phyloP scores from a whole-genome alignment of 2,329 filamentous ascomycete genomes.

The Xylariales sp. region DNA sequence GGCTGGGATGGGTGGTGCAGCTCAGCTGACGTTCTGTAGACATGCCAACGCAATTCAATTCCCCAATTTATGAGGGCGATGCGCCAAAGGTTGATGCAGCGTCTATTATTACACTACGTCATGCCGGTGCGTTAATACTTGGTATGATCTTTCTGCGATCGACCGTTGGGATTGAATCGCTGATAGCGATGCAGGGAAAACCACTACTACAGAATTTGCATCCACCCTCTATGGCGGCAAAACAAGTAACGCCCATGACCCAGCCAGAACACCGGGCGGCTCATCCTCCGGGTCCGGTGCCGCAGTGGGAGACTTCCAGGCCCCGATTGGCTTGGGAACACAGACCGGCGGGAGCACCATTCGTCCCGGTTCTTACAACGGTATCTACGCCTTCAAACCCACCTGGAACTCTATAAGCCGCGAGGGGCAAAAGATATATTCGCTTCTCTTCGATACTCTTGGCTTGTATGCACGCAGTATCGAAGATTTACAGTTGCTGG shows the following conservation, averaged over 20 bases:
- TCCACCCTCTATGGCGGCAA: constrained; percentile 47
- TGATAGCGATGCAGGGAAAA: constrained; percentile 36
- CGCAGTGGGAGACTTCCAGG: constrained; percentile 61
- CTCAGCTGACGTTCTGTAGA: constrained; percentile 24
- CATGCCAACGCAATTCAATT: constrained; percentile 50
- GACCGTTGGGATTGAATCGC: not conserved
- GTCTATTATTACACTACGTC: constrained; percentile 45
- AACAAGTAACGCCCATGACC: constrained; percentile 61
- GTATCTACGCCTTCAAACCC: constrained; percentile 61
- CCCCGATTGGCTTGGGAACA: constrained; percentile 56
- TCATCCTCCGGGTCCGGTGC: constrained; percentile 64
- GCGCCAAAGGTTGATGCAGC: constrained; percentile 46
- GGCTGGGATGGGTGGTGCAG: not conserved
- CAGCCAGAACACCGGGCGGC: constrained; percentile 59
- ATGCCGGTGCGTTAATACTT: constrained; percentile 53
- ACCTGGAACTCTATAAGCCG: constrained; percentile 60
- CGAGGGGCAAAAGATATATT: constrained; percentile 57
- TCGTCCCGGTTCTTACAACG: constrained; percentile 60
- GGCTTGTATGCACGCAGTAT: constrained; percentile 56
- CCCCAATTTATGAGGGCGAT: constrained; percentile 45
- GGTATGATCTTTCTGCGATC: constrained; percentile 19
- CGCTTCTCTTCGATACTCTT: constrained; percentile 56
- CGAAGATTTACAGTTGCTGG: constrained; percentile 53
- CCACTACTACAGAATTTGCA: constrained; percentile 62
- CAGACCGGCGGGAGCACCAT: constrained; percentile 64